These are phyloP conservation scores for Leccinum arenicola DNA, from an alignment of 768 basidiomycete species.

Conservation along the genomic window DNA sequence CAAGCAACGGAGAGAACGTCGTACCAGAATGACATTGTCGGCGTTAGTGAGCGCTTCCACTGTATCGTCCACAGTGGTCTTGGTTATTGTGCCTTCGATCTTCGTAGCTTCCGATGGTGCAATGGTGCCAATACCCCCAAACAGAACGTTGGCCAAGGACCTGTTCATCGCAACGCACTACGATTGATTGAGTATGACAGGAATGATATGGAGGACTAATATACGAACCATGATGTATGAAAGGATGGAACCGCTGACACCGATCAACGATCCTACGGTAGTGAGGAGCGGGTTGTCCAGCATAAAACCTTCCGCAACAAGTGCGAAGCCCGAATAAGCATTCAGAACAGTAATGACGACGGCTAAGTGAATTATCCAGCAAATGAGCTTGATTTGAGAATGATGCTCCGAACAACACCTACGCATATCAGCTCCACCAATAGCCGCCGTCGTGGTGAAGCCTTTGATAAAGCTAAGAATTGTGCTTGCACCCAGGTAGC, in stretches of 20 bases:
- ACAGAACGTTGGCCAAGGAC: conserved; percentile 79
- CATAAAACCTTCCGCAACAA: conserved; percentile 93
- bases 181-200: conserved; percentile 4
- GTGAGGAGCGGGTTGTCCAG: conserved; percentile 81
- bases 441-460: conserved; percentile 85
- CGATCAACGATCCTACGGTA: conserved; percentile 82
- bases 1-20: conserved; percentile 1
- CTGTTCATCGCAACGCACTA: conserved; percentile 94
- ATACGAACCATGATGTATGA: conserved; percentile 84
- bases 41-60: conserved; percentile 76
- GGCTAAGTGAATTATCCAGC: conserved; percentile 40
- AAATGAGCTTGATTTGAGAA: conserved; percentile 5
- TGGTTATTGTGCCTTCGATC: conserved; percentile 81
- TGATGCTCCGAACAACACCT: conserved; percentile 27
- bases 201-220: background rate
- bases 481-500: conserved; percentile 72
- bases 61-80: conserved; percentile 77
- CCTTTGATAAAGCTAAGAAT: conserved; percentile 82
- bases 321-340: conserved; percentile 87
- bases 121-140: conserved; percentile 75
- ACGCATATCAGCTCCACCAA: conserved; percentile 95
- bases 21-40: conserved; percentile 78
- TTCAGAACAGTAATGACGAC: conserved; percentile 90
- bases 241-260: conserved; percentile 86
- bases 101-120: conserved; percentile 57